Base-by-base conservation (phyloP, 1,284 basidiomycete species). In the Xerocomus amazonicus region DNA sequence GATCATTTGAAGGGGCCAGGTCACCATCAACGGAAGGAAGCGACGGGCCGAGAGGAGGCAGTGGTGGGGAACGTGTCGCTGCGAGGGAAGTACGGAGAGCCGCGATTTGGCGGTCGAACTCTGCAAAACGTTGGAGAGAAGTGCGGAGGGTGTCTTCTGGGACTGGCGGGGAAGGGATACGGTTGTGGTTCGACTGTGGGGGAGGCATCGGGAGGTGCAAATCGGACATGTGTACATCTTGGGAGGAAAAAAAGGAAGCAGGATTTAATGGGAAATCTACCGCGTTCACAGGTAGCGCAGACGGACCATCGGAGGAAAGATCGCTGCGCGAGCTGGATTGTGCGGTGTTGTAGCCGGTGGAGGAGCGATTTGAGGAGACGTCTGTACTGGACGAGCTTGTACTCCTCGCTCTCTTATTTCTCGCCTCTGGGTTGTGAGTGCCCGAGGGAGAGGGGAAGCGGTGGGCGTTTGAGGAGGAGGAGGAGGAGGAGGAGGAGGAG, bases 61-160 rank as follows among this genome's bases (percentile, higher is more conserved):
- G 62, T 34, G 69, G 65, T 19, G 68, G 58, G 13, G 69, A 65
- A 35, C 62, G 65, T 39, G 73, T 67, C 29, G 63, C 62, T 36
- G 52, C 65, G 17, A 64, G 62, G 10, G 73, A 69, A 47, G 67
- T 67, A 35, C 74, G 70, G 51, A 78, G 56, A 27, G 67, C 67
- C 48, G 76, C 71, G 40, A 79, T 78, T 48, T 80, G 70, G 43
- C 68, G 70, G 57, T 81, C 76, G 51, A 81, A 79, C 26, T 72
- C 71, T 60, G 73, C 74, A 55, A 80, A 78, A 35, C 78, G 73
- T 46, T 79, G 76, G 43, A 81, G 59, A 3, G 79, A 75, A 10
- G 72, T 57, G 19, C 75, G 71, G 40, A 76, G 72, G 28, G 66
- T 59, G 14, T 78, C 74, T 43, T 71, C 61, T 55, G 50, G 50